These are phyloP conservation scores for Salix udensis DNA, from an alignment of 345 rosid genomes.

Conservation along the genomic window DNA sequence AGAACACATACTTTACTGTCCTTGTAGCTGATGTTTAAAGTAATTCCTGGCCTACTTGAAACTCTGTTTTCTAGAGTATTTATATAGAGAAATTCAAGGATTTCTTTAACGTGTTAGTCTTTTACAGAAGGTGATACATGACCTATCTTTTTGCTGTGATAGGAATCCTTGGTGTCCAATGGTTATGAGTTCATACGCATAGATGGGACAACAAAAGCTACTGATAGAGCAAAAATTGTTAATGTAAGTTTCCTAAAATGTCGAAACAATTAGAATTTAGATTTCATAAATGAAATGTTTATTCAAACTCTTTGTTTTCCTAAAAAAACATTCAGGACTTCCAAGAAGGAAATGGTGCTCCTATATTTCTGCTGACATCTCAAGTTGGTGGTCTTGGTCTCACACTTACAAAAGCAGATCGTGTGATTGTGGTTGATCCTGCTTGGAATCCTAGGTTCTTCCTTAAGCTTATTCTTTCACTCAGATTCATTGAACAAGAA, in stretches of 20 bases:
- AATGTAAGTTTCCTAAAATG: conserved; percentile 43
- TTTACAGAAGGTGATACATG: conserved; percentile 6
- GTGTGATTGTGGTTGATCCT: conserved; percentile 95
- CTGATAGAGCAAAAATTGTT: conserved; percentile 77
- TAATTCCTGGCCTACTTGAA: not conserved
- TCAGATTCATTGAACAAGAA: not conserved
- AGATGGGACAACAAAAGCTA: conserved; percentile 90
- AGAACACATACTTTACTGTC: not conserved
- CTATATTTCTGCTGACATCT: conserved; percentile 88
- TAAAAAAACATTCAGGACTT: conserved; percentile 50
- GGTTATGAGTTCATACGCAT: conserved; percentile 73
- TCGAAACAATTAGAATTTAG: not conserved
- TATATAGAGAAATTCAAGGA: not conserved
- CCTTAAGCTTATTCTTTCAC: conserved; percentile 1
- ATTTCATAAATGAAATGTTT: not conserved
- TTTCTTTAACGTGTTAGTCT: not conserved
- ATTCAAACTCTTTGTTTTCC: not conserved
- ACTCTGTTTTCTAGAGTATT: not conserved
- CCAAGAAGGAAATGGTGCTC: conserved; percentile 73
- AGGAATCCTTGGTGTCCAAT: conserved; percentile 69
- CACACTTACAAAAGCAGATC: conserved; percentile 94
- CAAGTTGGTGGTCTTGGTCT: conserved; percentile 99
- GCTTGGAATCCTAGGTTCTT: conserved; percentile 96
- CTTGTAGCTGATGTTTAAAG: not conserved
- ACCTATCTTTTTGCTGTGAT: conserved; percentile 7